A percentile compares a stretch with the other conserved stretches of the same genome.
Evolutionary conservation across 805 yeast species (phyloP).

Genomic region (Barnettozyma botsteinii): DNA sequence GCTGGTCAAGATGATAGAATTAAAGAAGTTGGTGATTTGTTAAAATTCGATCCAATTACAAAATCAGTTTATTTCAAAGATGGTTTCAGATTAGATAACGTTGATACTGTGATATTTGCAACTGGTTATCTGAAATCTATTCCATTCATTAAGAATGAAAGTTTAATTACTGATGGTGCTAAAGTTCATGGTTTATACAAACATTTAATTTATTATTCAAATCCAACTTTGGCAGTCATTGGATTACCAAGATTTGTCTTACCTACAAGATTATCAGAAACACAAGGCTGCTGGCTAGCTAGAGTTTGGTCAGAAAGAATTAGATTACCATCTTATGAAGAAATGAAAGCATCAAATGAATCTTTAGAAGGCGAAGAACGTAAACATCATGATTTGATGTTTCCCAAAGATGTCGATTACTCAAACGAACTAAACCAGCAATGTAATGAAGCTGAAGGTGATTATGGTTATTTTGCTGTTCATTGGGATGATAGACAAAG

Average conservation of each 20-base stretch:
- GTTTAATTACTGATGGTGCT: slow-evolving; percentile 39
- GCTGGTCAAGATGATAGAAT: slow-evolving; percentile 39
- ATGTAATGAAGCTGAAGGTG: slow-evolving; percentile 32
- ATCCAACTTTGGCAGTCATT: slow-evolving; percentile 60
- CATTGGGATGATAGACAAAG: slow-evolving; percentile 46
- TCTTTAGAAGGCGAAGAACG: slow-evolving; percentile 43
- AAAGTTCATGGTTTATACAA: slow-evolving; percentile 50
- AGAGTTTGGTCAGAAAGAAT: slow-evolving; percentile 56
- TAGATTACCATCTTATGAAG: slow-evolving; percentile 39
- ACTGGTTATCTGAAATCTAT: slow-evolving; percentile 68
- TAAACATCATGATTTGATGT: slow-evolving; percentile 45
- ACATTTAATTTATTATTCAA: slow-evolving; percentile 51
- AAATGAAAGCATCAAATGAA: slow-evolving; percentile 41
- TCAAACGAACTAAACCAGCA: slow-evolving; percentile 39
- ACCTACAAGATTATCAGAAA: slow-evolving; percentile 56
- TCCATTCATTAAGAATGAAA: slow-evolving; percentile 47
- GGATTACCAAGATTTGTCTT: slow-evolving; percentile 57
- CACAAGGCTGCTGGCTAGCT: slow-evolving; percentile 61
- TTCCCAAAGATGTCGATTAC: slow-evolving; percentile 57
- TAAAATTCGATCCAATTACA: slow-evolving; percentile 32
- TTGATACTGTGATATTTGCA: slow-evolving; percentile 60
- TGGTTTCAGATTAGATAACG: slow-evolving; percentile 39
- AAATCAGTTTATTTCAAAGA: slow-evolving; percentile 41
- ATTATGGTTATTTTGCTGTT: slow-evolving; percentile 43
- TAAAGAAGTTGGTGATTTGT: slow-evolving; percentile 39